These are phyloP conservation scores for Potentilla sterilis DNA, from an alignment of 306 rosid species.

Conservation along the genomic window DNA sequence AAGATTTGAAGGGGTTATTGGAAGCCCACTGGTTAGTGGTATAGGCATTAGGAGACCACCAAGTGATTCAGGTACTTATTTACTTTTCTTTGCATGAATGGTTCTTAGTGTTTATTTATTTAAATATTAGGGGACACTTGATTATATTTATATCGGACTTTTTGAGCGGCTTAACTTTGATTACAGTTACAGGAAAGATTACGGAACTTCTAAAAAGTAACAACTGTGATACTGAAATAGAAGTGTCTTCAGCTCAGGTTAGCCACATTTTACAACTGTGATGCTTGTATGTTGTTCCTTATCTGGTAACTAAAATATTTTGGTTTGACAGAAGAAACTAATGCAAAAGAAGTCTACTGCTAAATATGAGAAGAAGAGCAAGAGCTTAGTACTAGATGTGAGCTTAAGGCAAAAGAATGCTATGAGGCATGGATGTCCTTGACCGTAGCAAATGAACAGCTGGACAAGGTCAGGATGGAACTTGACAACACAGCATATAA, in stretches of 20 bases:
- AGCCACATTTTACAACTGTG: slow-evolving; percentile 30
- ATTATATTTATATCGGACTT: too few relatives aligned
- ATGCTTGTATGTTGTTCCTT: slow-evolving; percentile 32
- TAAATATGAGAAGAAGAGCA: slow-evolving; percentile 66
- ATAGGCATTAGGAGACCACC: too few relatives aligned
- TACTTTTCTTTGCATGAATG: too few relatives aligned
- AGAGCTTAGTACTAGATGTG: slow-evolving; percentile 62
- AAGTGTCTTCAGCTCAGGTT: slow-evolving; percentile 76
- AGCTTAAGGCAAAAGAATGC: slow-evolving; percentile 77
- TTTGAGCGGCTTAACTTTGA: too few relatives aligned
- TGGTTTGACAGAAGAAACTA: slow-evolving; percentile 55
- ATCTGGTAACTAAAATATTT: slow-evolving; percentile 23
- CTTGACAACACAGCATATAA: slow-evolving; percentile 67
- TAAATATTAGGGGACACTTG: too few relatives aligned
- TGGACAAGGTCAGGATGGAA: slow-evolving; percentile 68
- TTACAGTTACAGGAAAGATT: too few relatives aligned
- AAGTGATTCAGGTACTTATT: too few relatives aligned
- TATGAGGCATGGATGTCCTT: slow-evolving; percentile 88
- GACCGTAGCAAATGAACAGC: slow-evolving; percentile 63
- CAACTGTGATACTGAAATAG: slow-evolving; percentile 55
- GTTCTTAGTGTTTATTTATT: too few relatives aligned
- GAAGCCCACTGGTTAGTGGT: too few relatives aligned
- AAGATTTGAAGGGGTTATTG: too few relatives aligned
- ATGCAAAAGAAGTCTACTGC: slow-evolving; percentile 60
- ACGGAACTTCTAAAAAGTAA: too few relatives aligned